A percentile compares a stretch with the other conserved stretches of the same genome.
These are phyloP conservation scores for Claviceps purpurea DNA, from an alignment of 2,329 filamentous ascomycete genomes.

Conservation along the genomic window DNA sequence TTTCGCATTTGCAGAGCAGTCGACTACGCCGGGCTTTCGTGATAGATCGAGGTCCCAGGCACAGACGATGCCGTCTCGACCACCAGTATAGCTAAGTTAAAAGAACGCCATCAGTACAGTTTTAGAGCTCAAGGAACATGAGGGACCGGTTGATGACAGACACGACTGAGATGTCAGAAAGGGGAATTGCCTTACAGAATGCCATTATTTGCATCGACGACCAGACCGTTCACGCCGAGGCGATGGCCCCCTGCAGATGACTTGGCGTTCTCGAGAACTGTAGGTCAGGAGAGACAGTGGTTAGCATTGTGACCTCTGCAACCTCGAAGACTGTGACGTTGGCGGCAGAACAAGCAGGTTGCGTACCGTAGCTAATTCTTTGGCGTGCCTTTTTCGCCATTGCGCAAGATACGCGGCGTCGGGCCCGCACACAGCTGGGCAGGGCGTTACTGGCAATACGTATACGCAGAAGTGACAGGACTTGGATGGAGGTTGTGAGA, in stretches of 20 bases:
- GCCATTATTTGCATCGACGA: conserved; percentile 67
- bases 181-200: conserved; percentile 55
- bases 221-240: conserved; percentile 87
- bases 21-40: conserved; percentile 13
- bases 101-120: background rate
- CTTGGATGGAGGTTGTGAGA: background rate
- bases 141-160: background rate
- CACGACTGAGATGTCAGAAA: background rate
- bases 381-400: conserved; percentile 59
- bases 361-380: conserved; percentile 55
- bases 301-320: background rate
- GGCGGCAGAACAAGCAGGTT: no score
- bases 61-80: conserved; percentile 88
- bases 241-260: conserved; percentile 65
- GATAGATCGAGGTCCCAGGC: conserved; percentile 65
- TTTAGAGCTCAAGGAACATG: background rate
- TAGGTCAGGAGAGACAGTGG: background rate
- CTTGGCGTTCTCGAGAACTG: conserved; percentile 47
- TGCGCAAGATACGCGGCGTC: conserved; percentile 7
- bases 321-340: no score
- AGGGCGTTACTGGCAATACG: background rate
- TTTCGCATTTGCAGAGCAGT: conserved; percentile 15
- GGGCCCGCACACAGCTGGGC: background rate
- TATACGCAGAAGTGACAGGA: background rate
- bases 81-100: conserved; percentile 69